A percentile compares a stretch with the other conserved stretches of the same genome.
phyloP scores from a whole-genome alignment of 352 stramenopile species.

The Phytopythium mirpurense region DNA sequence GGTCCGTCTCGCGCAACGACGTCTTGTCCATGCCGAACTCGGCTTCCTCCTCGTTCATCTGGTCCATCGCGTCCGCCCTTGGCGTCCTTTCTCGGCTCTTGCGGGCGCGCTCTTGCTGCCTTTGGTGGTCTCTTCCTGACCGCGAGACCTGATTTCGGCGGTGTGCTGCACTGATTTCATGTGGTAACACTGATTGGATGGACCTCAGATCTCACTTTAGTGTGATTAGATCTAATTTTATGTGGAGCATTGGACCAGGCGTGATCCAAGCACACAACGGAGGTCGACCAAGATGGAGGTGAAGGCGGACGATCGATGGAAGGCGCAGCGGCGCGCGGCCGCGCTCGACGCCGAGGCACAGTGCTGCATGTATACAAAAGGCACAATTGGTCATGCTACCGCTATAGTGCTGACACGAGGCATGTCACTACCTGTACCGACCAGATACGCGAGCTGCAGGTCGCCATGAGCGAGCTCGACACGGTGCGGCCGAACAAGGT shows the following conservation, averaged over 20 bases:
- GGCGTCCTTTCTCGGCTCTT: background rate
- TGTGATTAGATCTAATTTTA: background rate
- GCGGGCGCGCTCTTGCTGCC: too few species aligned
- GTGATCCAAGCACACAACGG: too few species aligned
- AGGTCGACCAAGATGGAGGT: conserved; percentile 27
- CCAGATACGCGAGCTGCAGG: conserved; percentile 75
- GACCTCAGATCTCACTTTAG: background rate
- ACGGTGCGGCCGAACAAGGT: conserved; percentile 69
- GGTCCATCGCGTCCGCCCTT: background rate
- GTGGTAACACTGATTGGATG: background rate
- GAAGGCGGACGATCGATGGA: conserved; percentile 29
- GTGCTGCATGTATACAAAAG: background rate
- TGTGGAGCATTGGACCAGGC: too few species aligned
- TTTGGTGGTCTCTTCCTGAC: background rate
- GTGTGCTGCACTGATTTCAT: background rate
- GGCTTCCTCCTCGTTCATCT: conserved; percentile 50
- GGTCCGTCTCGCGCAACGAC: conserved; percentile 47
- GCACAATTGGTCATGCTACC: too few species aligned
- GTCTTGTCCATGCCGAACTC: conserved; percentile 70
- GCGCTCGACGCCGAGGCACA: conserved; percentile 34
- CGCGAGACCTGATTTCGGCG: background rate
- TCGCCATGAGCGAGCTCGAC: conserved; percentile 69
- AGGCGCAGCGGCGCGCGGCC: conserved; percentile 30
- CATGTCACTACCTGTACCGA: background rate
- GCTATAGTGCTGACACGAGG: too few species aligned